phyloP scores from a whole-genome alignment of 495 filamentous ascomycete genomes.

The Achaetomiella virescens region DNA sequence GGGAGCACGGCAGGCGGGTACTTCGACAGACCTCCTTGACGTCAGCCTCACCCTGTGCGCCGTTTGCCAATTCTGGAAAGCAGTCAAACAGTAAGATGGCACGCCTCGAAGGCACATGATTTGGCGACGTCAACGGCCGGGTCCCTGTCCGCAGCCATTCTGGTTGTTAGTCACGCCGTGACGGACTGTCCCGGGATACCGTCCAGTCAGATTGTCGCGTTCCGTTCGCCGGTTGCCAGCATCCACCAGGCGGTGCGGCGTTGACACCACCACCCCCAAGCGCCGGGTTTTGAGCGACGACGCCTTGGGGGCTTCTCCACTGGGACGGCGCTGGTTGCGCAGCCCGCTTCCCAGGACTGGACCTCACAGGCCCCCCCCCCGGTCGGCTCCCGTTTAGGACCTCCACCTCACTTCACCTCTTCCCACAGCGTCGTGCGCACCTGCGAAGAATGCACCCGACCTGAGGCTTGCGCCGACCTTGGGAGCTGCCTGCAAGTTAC shows the following conservation, averaged over 20 bases:
- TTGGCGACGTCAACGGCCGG: conserved; percentile 2
- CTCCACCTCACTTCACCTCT: not conserved
- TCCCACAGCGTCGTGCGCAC: conserved; percentile 7
- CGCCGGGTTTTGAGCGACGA: not conserved
- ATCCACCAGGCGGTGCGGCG: conserved; percentile 5
- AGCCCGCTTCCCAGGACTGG: conserved; percentile 2
- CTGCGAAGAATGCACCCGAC: conserved; percentile 5
- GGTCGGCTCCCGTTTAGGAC: conserved; percentile 7
- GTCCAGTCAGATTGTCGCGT: conserved; percentile 9
- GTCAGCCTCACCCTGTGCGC: conserved; percentile 9
- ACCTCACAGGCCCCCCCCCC: not conserved
- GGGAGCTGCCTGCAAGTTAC: conserved; percentile 1
- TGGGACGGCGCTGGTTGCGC: not conserved
- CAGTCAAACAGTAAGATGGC: conserved; percentile 8
- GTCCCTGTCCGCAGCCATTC: not conserved
- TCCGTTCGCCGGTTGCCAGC: conserved; percentile 4
- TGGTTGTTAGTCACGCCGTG: conserved; percentile 17
- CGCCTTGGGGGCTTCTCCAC: not conserved
- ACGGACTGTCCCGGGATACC: conserved; percentile 12
- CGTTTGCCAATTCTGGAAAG: conserved; percentile 12
- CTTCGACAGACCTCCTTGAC: not conserved
- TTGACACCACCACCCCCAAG: not conserved
- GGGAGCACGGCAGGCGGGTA: not conserved
- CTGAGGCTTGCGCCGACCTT: not conserved
- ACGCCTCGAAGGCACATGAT: conserved; percentile 2